Conservation (phyloP, 805 yeast genomes). For the Brettanomyces anomalus region DNA sequence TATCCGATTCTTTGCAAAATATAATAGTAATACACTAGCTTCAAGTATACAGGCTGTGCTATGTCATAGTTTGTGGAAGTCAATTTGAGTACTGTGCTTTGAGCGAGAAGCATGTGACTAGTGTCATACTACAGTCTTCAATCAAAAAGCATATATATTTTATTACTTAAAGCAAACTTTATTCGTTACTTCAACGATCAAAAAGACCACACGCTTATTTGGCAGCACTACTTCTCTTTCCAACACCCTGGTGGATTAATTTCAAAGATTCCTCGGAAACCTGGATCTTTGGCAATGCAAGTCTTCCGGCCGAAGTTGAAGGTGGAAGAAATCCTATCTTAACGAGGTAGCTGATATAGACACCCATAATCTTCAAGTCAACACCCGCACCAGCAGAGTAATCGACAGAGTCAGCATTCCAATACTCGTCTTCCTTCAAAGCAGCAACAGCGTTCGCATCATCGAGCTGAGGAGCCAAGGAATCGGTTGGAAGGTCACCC, state of each 20-base stretch:
- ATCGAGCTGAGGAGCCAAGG: constrained; percentile 93
- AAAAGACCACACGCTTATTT: too few relatives aligned
- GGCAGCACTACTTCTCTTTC: constrained; percentile 61
- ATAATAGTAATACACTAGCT: background rate
- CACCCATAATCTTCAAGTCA: constrained; percentile 53
- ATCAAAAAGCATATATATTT: too few relatives aligned
- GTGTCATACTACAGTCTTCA: too few relatives aligned
- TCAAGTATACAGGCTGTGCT: background rate
- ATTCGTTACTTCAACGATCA: too few relatives aligned
- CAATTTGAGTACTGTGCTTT: too few relatives aligned
- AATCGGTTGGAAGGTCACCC: constrained; percentile 82
- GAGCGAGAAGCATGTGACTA: too few relatives aligned
- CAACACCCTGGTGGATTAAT: constrained; percentile 56
- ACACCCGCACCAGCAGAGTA: constrained; percentile 68
- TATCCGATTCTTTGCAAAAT: too few relatives aligned
- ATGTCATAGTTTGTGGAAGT: too few relatives aligned
- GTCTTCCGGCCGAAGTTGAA: constrained; percentile 38
- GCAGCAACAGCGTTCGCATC: constrained; percentile 75
- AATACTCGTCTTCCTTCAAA: constrained; percentile 47
- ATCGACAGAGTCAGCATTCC: constrained; percentile 47
- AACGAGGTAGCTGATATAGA: constrained; percentile 72
- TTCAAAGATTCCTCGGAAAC: constrained; percentile 49
- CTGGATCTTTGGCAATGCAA: constrained; percentile 45
- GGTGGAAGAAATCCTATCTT: constrained; percentile 71
- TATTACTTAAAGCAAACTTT: too few relatives aligned